Evolutionary conservation across 768 basidiomycete genomes (phyloP), one percentile per base, ranked within the genome.

Genomic region (Phanerochaete carnosa): DNA sequence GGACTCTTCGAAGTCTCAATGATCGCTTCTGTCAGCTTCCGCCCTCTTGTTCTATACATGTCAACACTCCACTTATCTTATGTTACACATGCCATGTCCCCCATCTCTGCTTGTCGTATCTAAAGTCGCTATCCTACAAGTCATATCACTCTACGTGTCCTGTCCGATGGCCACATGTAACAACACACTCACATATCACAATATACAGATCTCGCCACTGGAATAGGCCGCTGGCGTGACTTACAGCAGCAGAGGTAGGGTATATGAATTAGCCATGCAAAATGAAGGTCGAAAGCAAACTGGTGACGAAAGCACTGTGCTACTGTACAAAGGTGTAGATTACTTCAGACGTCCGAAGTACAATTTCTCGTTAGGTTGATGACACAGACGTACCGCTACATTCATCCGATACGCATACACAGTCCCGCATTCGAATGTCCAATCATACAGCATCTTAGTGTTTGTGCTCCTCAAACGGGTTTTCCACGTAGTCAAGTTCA

Each of bases 401-500:
- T 37, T 13, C 13, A 57, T 3, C 35, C 8, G 8, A 15, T 35
- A 35, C 33, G 15, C 7, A 15, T 51, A 59, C 57, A 35, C 33
- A 35, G 33, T 35, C 33, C 33, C 7, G 33, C 15, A 35, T 58
- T 49, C 33, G 15, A 7, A 15, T 35, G 33, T 35, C 33, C 7
- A 7, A 35, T 35, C 15, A 7, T 35, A 35, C 33, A 35, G 15
- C 8, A 35, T 28, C 19, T 39, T 45, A 55, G 32, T 49, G 37
- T 23, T 50, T 69, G 22, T 32, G 62, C 39, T 89, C 86, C 59
- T 90, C 88, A 62, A 91, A 91, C 35, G 89, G 89, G 65, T 84
- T 89, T 78, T 89, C 87, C 3, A 82, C 79, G 70, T 88, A 90
- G 71, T 89, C 89, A 64, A 88, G 67, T n/a, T 83, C 85, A 57